phyloP scores from a whole-genome alignment of 139 green algal genomes.

The Diplosphaera chodatii region DNA sequence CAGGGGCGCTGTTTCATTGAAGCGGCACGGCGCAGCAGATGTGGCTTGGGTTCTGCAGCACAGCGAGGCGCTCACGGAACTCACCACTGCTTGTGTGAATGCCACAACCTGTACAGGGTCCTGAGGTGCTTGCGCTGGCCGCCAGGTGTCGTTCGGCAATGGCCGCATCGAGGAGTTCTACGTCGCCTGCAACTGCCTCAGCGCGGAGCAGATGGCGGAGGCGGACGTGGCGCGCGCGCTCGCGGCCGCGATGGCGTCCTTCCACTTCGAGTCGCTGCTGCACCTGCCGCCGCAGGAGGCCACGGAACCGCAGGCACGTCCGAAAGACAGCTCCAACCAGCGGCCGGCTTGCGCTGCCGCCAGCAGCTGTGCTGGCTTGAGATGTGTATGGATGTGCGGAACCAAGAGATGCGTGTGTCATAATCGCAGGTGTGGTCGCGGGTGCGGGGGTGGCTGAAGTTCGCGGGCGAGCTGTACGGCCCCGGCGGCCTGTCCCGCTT shows the following conservation, averaged over 20 bases:
- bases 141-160: conserved; percentile 39
- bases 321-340: too few species aligned
- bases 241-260: conserved; percentile 42
- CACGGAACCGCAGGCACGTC: conserved; percentile 1
- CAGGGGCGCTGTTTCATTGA: too few species aligned
- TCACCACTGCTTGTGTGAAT: too few species aligned
- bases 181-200: conserved; percentile 26
- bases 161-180: conserved; percentile 62
- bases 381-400: too few species aligned
- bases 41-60: too few species aligned
- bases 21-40: too few species aligned
- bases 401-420: too few species aligned
- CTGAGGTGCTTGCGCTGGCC: too few species aligned
- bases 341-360: too few species aligned
- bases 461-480: not conserved
- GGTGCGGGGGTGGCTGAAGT: not conserved
- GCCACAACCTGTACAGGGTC: too few species aligned
- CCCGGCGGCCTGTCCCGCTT: not conserved
- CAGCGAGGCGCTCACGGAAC: not conserved
- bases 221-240: conserved; percentile 28
- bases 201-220: conserved; percentile 21
- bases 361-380: too few species aligned
- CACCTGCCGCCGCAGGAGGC: conserved; percentile 18
- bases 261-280: conserved; percentile 33
- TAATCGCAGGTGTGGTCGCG: not conserved